phyloP scores from a whole-genome alignment of 805 yeast genomes.

The Saccharomycopsis olivae region DNA sequence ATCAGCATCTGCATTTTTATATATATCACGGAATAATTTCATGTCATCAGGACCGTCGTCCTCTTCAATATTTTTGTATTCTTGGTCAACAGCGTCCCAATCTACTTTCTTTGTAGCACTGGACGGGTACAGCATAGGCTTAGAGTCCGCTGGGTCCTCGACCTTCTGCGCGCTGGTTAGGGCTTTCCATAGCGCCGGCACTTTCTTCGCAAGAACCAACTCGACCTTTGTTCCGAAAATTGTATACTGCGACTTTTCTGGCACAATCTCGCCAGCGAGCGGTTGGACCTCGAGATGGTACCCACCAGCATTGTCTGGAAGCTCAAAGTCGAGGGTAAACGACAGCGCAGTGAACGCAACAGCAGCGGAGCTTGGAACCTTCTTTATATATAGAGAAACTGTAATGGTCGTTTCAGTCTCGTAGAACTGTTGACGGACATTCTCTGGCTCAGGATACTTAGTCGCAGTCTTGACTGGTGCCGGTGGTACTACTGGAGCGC shows the following conservation, averaged over 20 bases:
- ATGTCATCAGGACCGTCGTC: constrained; percentile 40
- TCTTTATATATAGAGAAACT: constrained; percentile 61
- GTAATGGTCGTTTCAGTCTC: constrained; percentile 51
- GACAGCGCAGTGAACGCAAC: too few species aligned
- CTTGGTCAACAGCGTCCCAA: constrained; percentile 54
- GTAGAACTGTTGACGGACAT: constrained; percentile 56
- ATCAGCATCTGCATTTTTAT: constrained; percentile 76
- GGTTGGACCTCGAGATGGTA: constrained; percentile 49
- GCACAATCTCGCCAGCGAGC: constrained; percentile 40
- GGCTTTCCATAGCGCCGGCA: constrained; percentile 40
- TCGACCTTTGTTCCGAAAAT: constrained; percentile 72
- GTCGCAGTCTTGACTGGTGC: constrained; percentile 1
- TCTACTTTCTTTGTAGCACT: constrained; percentile 53
- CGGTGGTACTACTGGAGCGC: not conserved
- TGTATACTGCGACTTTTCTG: constrained; percentile 33
- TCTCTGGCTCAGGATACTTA: constrained; percentile 20
- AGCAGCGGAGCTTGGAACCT: constrained; percentile 36
- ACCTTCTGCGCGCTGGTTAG: constrained; percentile 29
- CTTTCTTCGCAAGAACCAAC: constrained; percentile 42
- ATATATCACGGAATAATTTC: constrained; percentile 66
- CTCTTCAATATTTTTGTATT: constrained; percentile 34
- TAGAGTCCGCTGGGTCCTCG: constrained; percentile 20
- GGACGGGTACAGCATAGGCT: constrained; percentile 39
- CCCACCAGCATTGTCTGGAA: constrained; percentile 38
- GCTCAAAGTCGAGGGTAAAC: constrained; percentile 33